Base-by-base conservation (phyloP, 75 land plant species). In the Cryptomeria japonica region DNA sequence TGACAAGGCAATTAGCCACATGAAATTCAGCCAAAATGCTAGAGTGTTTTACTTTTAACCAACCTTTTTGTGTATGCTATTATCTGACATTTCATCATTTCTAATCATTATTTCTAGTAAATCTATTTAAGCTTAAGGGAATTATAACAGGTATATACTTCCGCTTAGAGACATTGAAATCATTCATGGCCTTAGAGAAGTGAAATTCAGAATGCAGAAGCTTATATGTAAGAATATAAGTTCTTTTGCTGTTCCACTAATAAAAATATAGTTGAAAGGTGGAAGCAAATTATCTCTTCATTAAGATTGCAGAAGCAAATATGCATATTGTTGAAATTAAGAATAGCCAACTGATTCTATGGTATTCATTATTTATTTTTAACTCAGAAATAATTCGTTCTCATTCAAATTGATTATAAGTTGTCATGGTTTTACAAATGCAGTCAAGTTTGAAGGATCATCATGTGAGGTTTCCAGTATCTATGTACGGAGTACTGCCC, bases 401-500 rank as follows among this genome's bases (percentile, higher is more conserved):
- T 34, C 13, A 32, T 14, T 73, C 14, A 73, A 32, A 73, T 34
- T 73, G 77, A 73, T 73, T 73, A 15, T 73, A 73, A 73, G 12
- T 8, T 73, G 77, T 34, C 37, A 32, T 73, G 77, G 3, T 73
- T 73, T 34, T 73, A 3, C 37, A 2, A 73, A 31, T 73, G 37
- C 77, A 80, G 83, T 46, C 84, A 82, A 82, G 32, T 46, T 46
- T 46, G 51, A 46, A 82, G 51, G 51, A 28, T 42, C 46, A 44
- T 44, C 25, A 28, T 46, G 84, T 39, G 84, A 82, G 34, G 32
- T 82, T 42, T 46, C 46, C 49, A 46, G 84, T n/a, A 15, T 82
- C 34, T 82, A 82, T 46, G 44, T 82, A 47, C 14, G 16, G 51
- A 82, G 84, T 46, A 82, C 84, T 82, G 46, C 84, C 5, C 84